Evolutionary conservation across 805 yeast genomes (phyloP).

Genomic region (Candida maesae): DNA sequence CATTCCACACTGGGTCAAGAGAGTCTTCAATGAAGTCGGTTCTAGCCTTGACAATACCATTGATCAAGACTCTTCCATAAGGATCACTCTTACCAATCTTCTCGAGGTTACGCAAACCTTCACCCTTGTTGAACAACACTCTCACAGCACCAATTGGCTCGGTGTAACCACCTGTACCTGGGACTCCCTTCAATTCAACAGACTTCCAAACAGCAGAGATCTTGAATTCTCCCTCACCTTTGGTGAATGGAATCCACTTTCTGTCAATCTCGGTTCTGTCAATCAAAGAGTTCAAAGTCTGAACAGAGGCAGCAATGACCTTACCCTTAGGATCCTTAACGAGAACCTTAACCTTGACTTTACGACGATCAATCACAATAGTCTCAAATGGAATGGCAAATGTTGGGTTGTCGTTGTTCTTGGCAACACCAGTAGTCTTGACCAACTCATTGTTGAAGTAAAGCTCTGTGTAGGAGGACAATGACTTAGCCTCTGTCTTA

Average conservation of each 20-base stretch:
- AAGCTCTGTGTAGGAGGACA: constrained; percentile 67
- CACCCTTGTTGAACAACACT: constrained; percentile 65
- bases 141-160: constrained; percentile 93
- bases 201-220: constrained; percentile 82
- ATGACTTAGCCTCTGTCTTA: constrained; percentile 40
- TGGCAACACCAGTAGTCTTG: constrained; percentile 52
- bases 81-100: constrained; percentile 92
- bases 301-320: constrained; percentile 55
- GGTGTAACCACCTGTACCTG: constrained; percentile 78
- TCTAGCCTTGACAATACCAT: constrained; percentile 72
- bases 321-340: constrained; percentile 60
- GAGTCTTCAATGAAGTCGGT: constrained; percentile 66
- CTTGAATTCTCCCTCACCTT: constrained; percentile 69
- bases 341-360: constrained; percentile 62
- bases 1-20: constrained; percentile 81
- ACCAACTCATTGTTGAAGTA: constrained; percentile 59
- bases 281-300: constrained; percentile 58
- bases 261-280: constrained; percentile 73
- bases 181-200: constrained; percentile 62
- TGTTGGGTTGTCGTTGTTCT: constrained; percentile 60
- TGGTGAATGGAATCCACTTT: constrained; percentile 69
- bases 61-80: constrained; percentile 73
- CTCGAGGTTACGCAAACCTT: constrained; percentile 77
- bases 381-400: constrained; percentile 64
- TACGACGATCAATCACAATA: constrained; percentile 67